phyloP scores from a whole-genome alignment of 2,329 filamentous ascomycete species.

The Byssothecium circinans region DNA sequence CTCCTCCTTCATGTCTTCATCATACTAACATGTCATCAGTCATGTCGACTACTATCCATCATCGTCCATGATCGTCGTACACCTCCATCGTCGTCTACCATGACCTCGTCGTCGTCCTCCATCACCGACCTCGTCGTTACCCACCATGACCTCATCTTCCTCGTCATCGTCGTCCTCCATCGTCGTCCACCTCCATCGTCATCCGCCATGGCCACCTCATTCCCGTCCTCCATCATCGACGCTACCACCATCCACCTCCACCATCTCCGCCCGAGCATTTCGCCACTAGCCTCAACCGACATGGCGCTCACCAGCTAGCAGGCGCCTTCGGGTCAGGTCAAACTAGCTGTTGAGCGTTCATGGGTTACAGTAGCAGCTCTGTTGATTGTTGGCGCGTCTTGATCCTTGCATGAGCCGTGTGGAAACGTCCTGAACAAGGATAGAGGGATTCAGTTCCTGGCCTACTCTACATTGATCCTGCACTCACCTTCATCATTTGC shows the following conservation, averaged over 20 bases:
- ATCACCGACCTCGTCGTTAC: neutral
- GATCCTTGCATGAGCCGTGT: constrained; percentile 2
- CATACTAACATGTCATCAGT: neutral
- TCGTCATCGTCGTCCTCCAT: neutral
- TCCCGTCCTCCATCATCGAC: neutral
- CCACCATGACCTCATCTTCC: neutral
- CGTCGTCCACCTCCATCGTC: neutral
- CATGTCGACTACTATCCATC: neutral
- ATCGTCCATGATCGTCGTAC: neutral
- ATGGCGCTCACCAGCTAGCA: neutral
- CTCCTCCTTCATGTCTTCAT: neutral
- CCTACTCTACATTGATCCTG: constrained; percentile 3
- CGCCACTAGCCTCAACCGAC: constrained; percentile 5
- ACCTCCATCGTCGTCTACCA: neutral
- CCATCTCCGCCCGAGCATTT: neutral
- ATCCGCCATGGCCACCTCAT: neutral
- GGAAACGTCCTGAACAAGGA: neutral
- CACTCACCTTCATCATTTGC: neutral
- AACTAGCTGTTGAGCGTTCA: neutral
- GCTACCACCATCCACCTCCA: too few species aligned
- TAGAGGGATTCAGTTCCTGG: constrained; percentile 4
- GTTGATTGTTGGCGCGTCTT: neutral
- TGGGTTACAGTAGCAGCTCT: neutral
- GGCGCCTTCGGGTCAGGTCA: constrained; percentile 5
- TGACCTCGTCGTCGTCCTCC: neutral